Evolutionary conservation across 495 filamentous ascomycete species (phyloP), one percentile per base, ranked within the genome.

Genomic region (Podospora sp.): DNA sequence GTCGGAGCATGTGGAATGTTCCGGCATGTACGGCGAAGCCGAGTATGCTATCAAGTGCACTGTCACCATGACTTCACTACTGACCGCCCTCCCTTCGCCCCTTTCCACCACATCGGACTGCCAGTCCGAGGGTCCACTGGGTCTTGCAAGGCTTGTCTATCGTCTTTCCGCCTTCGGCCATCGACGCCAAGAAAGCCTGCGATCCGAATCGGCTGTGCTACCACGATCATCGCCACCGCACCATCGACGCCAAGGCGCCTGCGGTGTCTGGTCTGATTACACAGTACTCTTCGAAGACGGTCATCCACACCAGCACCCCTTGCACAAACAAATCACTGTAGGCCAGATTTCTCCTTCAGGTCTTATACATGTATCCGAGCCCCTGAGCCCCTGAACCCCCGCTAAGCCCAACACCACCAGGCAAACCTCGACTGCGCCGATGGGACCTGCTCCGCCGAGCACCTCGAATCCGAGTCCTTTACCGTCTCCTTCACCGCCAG

Each of bases 261-360:
- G 26, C 33, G 26, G 24, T 26, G 6, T 29, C 8, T 59, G 56
- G 56, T 16, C 7, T 20, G 22, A 12, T 12, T 29, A 1, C 24
- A 59, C 56, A 35, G 18, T 29, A 6, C 56, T 22, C 16, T 40
- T 63, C 20, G 14, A 62, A 16, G 49, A 63, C 26, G 61, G 61
- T 8, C n/a, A 63, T 46, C 61, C 61, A 14, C 61, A 63, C n/a
- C 61, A 63, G n/a, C 52, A 63, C 49, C 49, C 49, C 49, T 25
- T 52, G 61, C 24, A 63, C n/a, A 29, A 29, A 16, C 61, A 55
- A 46, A n/a, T 63, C 20, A 63, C 40, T 29, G 61, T 63, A 63
- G 11, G 61, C 12, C n/a, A 12, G 18, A 20, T 4, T 11, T 22
- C 2, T 49, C 40, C 60, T 36, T 36, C 18, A 12, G n/a, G n/a